These are phyloP conservation scores for Ophiostoma tasmaniense DNA, from an alignment of 2,329 filamentous ascomycete species.

Conservation along the genomic window DNA sequence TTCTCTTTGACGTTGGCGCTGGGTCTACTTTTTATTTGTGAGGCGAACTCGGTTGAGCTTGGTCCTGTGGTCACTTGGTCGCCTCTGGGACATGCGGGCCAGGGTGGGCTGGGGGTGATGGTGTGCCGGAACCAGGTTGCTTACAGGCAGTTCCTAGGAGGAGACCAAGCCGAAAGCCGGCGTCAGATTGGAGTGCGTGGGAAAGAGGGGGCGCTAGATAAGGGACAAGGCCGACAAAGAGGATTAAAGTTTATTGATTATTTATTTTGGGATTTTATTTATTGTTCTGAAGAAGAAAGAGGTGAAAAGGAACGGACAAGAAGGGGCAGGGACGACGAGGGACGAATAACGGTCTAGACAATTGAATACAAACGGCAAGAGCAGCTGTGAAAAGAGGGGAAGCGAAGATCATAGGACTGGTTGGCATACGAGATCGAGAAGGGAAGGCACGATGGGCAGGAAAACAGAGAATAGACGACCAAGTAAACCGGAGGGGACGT, in stretches of 20 bases:
- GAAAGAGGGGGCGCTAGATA: not conserved
- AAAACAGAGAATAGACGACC: too few relatives aligned
- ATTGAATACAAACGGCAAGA: not conserved
- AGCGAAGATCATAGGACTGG: not conserved
- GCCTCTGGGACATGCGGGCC: not conserved
- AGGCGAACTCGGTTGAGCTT: not conserved
- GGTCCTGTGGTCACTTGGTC: not conserved
- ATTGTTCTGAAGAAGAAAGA: not conserved
- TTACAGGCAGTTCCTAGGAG: not conserved
- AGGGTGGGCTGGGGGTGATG: not conserved
- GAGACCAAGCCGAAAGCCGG: conserved; percentile 13
- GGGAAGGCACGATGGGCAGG: not conserved
- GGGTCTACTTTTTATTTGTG: conserved; percentile 12
- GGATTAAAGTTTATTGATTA: not conserved
- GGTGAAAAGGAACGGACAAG: not conserved
- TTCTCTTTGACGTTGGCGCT: not conserved
- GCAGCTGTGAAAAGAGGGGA: not conserved
- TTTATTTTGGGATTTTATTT: not conserved
- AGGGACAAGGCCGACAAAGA: not conserved
- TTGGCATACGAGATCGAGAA: not conserved
- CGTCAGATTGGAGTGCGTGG: conserved; percentile 9
- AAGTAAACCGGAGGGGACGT: not conserved
- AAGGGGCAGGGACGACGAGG: not conserved
- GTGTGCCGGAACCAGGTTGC: not conserved
- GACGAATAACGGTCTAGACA: not conserved